Conservation (phyloP, 164 flowering plant genomes). For the Vitis cinerea region DNA sequence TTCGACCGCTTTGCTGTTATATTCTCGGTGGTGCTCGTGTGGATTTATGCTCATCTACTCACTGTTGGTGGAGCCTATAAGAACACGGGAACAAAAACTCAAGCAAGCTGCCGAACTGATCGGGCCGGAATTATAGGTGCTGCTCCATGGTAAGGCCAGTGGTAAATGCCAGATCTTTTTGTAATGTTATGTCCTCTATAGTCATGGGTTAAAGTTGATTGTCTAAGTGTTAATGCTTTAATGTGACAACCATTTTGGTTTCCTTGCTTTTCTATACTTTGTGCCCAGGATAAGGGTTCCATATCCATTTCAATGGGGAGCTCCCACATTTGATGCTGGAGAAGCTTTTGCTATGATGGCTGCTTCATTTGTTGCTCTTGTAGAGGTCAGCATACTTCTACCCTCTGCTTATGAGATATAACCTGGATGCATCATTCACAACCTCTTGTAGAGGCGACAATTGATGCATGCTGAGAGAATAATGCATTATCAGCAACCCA, state of each 20-base stretch:
- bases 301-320: slow-evolving; percentile 94
- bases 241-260: not conserved
- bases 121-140: slow-evolving; percentile 79
- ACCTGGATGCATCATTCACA: too few relatives aligned
- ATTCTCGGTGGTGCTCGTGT: slow-evolving; percentile 75
- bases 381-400: slow-evolving; percentile 54
- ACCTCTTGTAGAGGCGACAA: too few relatives aligned
- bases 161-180: not conserved
- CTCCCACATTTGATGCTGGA: slow-evolving; percentile 89
- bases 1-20: slow-evolving; percentile 88
- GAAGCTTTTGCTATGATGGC: slow-evolving; percentile 96
- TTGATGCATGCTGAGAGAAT: too few relatives aligned
- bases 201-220: not conserved
- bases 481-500: too few relatives aligned
- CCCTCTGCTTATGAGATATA: not conserved
- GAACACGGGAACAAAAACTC: slow-evolving; percentile 53
- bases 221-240: too few relatives aligned
- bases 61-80: slow-evolving; percentile 96
- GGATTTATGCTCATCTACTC: slow-evolving; percentile 93
- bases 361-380: slow-evolving; percentile 80
- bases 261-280: not conserved
- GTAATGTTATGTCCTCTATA: too few relatives aligned
- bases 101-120: slow-evolving; percentile 80
- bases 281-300: slow-evolving; percentile 79
- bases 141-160: slow-evolving; percentile 74